Base-by-base conservation (phyloP, 2,329 filamentous ascomycete genomes). In the Exophiala mesophila region DNA sequence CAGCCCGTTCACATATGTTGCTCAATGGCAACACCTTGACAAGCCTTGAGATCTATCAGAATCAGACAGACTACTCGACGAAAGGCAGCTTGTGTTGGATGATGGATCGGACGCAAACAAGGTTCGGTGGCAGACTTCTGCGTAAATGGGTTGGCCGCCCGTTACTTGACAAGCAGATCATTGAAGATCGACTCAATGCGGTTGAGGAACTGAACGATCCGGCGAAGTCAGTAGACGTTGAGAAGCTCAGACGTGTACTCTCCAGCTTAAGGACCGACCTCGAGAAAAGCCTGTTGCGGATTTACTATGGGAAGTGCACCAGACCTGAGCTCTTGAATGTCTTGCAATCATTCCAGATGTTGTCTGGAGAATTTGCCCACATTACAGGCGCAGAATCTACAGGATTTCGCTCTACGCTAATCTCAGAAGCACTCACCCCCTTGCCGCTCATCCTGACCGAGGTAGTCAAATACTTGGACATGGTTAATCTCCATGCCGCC, bases 291-390 rank as follows among this genome's bases (percentile, higher is more conserved):
- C 71, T 98, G 33, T 89, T 97, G 57, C 80, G 92, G 32, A 94
- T 98, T 45, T 98, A 97, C 69, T 98, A 98, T 64, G 88, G 89
- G 36, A 96, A 94, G 60, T 97, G 89, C 63, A 85, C 86, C 1
- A 81, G 92, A 0, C 84, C 89, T 0, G 92, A 98, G 63, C 78
- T 98, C 3, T 72, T 97, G 2, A 79, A 78, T 1, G 83, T 94
- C 3, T 72, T 98, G 1, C 89, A 97, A 62, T 85, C 85, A 0
- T 71, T 98, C 44, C 88, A 95, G 57, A 77, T 73, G 45, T 87
- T 97, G 33, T 78, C 87, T 0, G 80, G 77, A 41, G 83, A 92
- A 56, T 97, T 88, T 59, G 69, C 77, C 1, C 71, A 77, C 48
- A 74, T 88, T 49, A 82, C 82, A 44, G 69, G 72, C 0, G 69